A percentile compares a stretch with the other conserved stretches of the same genome.
phyloP scores from a whole-genome alignment of 176 grass and related monocot genomes.

The Luzula sylvatica region DNA sequence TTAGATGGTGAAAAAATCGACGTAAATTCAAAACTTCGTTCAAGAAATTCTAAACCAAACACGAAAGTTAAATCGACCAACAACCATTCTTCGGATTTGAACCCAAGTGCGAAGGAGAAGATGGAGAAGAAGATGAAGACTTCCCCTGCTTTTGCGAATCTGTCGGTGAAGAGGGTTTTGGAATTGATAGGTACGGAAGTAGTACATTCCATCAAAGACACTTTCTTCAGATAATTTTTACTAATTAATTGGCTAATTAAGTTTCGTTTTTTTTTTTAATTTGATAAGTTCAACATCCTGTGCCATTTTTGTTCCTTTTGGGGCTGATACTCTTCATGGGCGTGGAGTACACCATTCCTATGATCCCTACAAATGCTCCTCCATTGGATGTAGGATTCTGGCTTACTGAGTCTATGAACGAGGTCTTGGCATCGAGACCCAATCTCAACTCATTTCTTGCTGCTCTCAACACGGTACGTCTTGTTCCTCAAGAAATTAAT shows the following conservation, averaged over 20 bases:
- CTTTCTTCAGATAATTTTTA: no score
- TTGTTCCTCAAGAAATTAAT: not conserved
- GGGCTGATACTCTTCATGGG: constrained; percentile 69
- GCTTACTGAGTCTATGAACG: constrained; percentile 43
- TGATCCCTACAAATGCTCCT: constrained; percentile 44
- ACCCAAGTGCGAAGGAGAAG: not conserved
- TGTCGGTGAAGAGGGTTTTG: not conserved
- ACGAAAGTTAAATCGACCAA: not conserved
- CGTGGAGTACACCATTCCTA: constrained; percentile 88
- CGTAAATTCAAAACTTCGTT: not conserved
- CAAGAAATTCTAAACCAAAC: not conserved
- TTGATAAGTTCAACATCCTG: constrained; percentile 38
- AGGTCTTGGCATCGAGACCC: constrained; percentile 27
- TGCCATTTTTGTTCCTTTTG: constrained; percentile 36
- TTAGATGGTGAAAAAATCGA: constrained; percentile 3
- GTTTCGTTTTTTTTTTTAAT: no score
- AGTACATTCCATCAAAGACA: no score
- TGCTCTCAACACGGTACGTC: constrained; percentile 74
- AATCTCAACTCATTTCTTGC: constrained; percentile 81
- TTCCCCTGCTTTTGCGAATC: not conserved
- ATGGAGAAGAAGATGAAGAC: not conserved
- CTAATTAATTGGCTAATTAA: no score
- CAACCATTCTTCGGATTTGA: no score
- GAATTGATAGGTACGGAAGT: constrained; percentile 3
- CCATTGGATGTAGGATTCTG: constrained; percentile 67